Evolutionary conservation across 2,329 filamentous ascomycete genomes (phyloP).

Genomic region (Cladosporium sp.): DNA sequence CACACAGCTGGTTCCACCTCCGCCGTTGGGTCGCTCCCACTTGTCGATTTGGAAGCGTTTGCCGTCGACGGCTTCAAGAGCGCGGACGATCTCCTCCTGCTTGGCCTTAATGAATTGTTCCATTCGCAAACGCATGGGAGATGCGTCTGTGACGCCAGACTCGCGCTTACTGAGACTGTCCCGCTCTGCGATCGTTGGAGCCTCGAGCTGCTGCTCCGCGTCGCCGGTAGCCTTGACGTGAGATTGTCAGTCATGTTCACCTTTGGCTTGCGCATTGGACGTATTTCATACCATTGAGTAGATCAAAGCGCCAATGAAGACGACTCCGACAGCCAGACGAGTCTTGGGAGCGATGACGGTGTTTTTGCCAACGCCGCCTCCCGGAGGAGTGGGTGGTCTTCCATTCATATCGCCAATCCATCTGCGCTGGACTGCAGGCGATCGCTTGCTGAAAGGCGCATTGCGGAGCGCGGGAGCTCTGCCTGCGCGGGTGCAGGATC

Average conservation of each 20-base stretch:
- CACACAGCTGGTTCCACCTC: slow-evolving; percentile 90
- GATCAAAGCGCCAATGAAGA: slow-evolving; percentile 50
- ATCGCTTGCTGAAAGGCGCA: slow-evolving; percentile 16
- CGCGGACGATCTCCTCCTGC: slow-evolving; percentile 80
- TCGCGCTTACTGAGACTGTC: slow-evolving; percentile 79
- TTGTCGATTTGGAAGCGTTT: slow-evolving; percentile 76
- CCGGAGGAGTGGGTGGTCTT: slow-evolving; percentile 20
- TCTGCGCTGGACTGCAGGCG: slow-evolving; percentile 21
- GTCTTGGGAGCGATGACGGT: slow-evolving; percentile 38
- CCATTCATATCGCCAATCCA: slow-evolving; percentile 21
- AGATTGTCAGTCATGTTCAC: not conserved
- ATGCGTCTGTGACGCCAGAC: slow-evolving; percentile 67
- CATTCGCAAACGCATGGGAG: slow-evolving; percentile 97
- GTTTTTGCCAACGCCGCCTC: slow-evolving; percentile 32
- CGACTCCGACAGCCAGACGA: slow-evolving; percentile 44
- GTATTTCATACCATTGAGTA: slow-evolving; percentile 54
- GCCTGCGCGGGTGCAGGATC: slow-evolving; percentile 10
- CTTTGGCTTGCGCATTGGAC: not conserved
- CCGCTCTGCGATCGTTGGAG: slow-evolving; percentile 73
- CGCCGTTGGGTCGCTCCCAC: slow-evolving; percentile 83
- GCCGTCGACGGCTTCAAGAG: slow-evolving; percentile 79
- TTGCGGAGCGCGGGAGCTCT: slow-evolving; percentile 10
- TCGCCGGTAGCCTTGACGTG: slow-evolving; percentile 34
- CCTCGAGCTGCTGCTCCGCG: slow-evolving; percentile 46
- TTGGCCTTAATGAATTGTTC: slow-evolving; percentile 93